These are phyloP conservation scores for Hypoxylon crocopeplum DNA, from an alignment of 495 filamentous ascomycete genomes.

Conservation along the genomic window DNA sequence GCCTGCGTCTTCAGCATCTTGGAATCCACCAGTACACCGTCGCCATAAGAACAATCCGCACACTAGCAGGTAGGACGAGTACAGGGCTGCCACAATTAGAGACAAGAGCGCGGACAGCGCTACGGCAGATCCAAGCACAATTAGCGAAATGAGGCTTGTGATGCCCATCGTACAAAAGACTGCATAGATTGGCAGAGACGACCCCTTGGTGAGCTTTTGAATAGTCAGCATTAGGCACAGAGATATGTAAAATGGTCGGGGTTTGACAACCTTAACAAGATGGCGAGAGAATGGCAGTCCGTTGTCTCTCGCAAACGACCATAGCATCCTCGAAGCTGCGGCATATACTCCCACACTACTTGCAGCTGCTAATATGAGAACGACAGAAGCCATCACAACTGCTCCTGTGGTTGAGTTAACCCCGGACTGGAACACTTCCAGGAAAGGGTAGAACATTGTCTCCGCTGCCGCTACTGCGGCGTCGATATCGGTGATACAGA, in stretches of 20 bases:
- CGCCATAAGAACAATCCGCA: conserved; percentile 38
- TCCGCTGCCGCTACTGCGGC: conserved; percentile 39
- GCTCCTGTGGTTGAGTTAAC: conserved; percentile 51
- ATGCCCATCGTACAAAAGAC: conserved; percentile 55
- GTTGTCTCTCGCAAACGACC: conserved; percentile 63
- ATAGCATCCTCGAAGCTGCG: conserved; percentile 59
- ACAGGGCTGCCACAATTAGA: conserved; percentile 49
- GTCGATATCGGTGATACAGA: conserved; percentile 55
- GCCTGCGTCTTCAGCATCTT: conserved; percentile 19
- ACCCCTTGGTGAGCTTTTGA: conserved; percentile 43
- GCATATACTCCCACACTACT: conserved; percentile 55
- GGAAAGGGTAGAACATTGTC: conserved; percentile 52
- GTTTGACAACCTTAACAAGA: conserved; percentile 47
- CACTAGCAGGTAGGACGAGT: conserved; percentile 58
- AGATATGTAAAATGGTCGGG: conserved; percentile 32
- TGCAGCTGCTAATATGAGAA: conserved; percentile 51
- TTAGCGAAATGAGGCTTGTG: conserved; percentile 62
- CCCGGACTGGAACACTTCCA: conserved; percentile 57
- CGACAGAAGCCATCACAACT: conserved; percentile 52
- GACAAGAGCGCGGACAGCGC: conserved; percentile 65
- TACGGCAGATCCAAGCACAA: conserved; percentile 64
- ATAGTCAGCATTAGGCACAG: conserved; percentile 5
- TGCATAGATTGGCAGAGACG: conserved; percentile 60
- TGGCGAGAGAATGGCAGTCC: conserved; percentile 63
- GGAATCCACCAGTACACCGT: conserved; percentile 49